Evolutionary conservation across 1,284 basidiomycete species (phyloP), one percentile per base, ranked within the genome.

Genomic region (Moesziomyces sp.): DNA sequence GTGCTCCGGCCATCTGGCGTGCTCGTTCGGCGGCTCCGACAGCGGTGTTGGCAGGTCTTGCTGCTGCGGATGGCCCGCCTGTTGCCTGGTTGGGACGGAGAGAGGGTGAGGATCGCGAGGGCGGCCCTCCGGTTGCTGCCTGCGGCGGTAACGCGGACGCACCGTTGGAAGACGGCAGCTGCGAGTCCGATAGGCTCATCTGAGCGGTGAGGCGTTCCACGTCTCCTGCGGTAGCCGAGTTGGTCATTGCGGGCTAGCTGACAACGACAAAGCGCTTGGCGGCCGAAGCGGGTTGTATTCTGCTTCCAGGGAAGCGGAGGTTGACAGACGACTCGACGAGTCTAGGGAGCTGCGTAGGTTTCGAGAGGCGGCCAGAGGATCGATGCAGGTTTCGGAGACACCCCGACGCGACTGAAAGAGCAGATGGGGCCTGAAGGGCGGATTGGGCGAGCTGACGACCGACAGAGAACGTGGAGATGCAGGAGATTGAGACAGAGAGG

Each of bases 11-110:
- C 70, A 82, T 76, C 51, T 78, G 75, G 38, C 65, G 50, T 18
- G 82, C 72, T 24, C 78, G 71, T 52, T 77, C 78, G 47, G 75
- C 73, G n/a, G 69, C 68, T 14, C 74, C 66, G 2, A 73, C 71
- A 1, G 70, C 61, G 1, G 76, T 74, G 44, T 58, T 64, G 28
- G 52, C 19, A 11, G 67, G 43, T 34, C 52, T 57, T 5, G 57
- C 43, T 5, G 57, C 43, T 21, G 57, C 46, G 24, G 57, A 57
- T 50, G 60, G 50, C 5, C 60, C 60, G 23, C 61, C 67, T 2
- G 52, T 58, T 24, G 49, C 57, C 24, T 48, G 55, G 18, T 48
- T 28, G 18, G 60, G 56, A 43, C 63, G 51, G 14, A 65, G 52
- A 1, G 55, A 61, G 14, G 54, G 62, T 9, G 58, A 46, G 21